Base-by-base conservation (phyloP, 768 basidiomycete species). In the Botryobasidium botryosum region DNA sequence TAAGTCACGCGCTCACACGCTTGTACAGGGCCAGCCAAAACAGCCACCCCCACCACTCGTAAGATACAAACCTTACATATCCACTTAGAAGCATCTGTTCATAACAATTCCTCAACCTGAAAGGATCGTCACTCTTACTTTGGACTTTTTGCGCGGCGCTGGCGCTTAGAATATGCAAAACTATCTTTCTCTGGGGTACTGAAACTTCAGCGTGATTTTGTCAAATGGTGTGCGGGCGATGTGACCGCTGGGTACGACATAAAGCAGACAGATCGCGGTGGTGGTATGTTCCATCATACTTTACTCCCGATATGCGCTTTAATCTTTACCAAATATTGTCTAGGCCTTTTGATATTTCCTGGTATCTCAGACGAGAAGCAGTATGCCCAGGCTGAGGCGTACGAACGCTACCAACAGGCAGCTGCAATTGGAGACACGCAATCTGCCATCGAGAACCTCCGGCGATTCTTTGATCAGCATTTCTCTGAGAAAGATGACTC, bases 381-480 rank as follows among this genome's bases (percentile, higher is more conserved):
- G 20, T 80, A 74, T 63, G 78, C 79, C 2, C 71, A 72, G 39
- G 58, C 75, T 2, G 71, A 75, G 31, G 59, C 71, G 24, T 81
- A 72, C 58, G 69, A 69, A 53, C 58, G 59, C 81, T 84, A 57
- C 20, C 21, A 15, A n/a, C 24, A 5, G 3, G 32, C 43, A 24
- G 12, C n/a, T 10, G 8, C 12, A 10, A 68, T 71, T 4, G 80
- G 79, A 0, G 83, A 87, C 57, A 75, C 76, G 50, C 73, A 72
- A 36, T 52, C 69, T 6, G 82, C 81, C 0, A 67, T 71, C 2
- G 82, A 84, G 51, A 77, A 74, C 51, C 60, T 88, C 31, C 70
- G 83, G 27, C 64, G 72, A 43, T 88, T 81, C 57, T 88, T 87
- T 51, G 84, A 87, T 56, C 85, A 87, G 48, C 78, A 74, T 54